A percentile compares a stretch with the other conserved stretches of the same genome.
These are phyloP conservation scores for Coix lacrymajobi DNA, from an alignment of 176 grass and related monocot species.

Conservation along the genomic window DNA sequence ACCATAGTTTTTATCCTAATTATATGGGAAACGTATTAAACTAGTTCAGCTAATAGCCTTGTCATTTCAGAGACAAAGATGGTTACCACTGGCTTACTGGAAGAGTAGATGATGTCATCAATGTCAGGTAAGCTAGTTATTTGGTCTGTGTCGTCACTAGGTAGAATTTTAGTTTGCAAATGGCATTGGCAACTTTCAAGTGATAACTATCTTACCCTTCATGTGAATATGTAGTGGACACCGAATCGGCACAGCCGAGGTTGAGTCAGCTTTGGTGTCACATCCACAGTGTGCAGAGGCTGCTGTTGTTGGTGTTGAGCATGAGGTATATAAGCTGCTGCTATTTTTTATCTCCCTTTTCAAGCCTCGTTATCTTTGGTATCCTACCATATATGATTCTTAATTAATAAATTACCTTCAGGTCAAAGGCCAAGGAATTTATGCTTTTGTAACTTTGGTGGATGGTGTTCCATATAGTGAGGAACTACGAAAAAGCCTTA, in stretches of 20 bases:
- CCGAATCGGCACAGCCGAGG: constrained; percentile 91
- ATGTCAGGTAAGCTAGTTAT: constrained; percentile 65
- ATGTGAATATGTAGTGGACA: constrained; percentile 62
- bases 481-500: constrained; percentile 74
- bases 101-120: constrained; percentile 99
- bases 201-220: constrained; percentile 10
- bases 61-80: constrained; percentile 76
- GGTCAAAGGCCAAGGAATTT: constrained; percentile 95
- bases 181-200: not conserved
- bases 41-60: constrained; percentile 13
- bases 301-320: constrained; percentile 91
- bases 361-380: not conserved
- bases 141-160: not conserved
- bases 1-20: not conserved
- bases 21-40: not conserved
- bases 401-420: constrained; percentile 26
- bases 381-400: constrained; percentile 4
- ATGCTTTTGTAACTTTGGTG: constrained; percentile 89
- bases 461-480: constrained; percentile 81
- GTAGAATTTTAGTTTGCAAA: constrained; percentile 7
- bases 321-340: constrained; percentile 72
- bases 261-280: constrained; percentile 88
- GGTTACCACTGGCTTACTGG: constrained; percentile 95
- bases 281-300: constrained; percentile 84
- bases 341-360: not conserved